These are phyloP conservation scores for Canna indica DNA, from an alignment of 176 grass and related monocot species.

Conservation along the genomic window DNA sequence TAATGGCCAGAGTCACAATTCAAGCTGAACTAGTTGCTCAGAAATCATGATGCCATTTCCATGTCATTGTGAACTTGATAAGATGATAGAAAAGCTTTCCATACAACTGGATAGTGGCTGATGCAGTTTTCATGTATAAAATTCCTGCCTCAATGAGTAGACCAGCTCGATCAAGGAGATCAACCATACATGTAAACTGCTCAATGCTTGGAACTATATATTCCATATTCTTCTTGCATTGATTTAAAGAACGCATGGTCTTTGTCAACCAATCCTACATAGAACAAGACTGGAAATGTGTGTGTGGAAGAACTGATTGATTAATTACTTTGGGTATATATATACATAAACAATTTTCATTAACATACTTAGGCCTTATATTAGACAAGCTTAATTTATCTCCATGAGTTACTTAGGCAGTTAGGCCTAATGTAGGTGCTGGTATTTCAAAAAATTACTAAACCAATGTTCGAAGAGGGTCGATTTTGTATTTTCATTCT, in stretches of 20 bases:
- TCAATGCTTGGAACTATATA: conserved; percentile 4
- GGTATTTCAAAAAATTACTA: no score
- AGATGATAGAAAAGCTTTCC: conserved; percentile 51
- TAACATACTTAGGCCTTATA: no score
- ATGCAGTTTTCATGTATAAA: conserved; percentile 51
- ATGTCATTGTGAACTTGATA: conserved; percentile 50
- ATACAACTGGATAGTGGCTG: conserved; percentile 34
- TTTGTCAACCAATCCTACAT: conserved; percentile 11
- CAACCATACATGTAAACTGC: conserved; percentile 19
- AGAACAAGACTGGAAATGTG: no score
- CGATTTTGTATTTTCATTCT: no score
- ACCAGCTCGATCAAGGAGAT: conserved; percentile 18
- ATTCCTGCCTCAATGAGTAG: conserved; percentile 12
- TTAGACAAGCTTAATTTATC: no score
- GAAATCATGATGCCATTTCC: conserved; percentile 38
- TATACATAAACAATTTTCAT: no score
- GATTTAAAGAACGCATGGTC: conserved; percentile 2
- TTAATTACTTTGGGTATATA: no score
- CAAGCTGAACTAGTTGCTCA: conserved; percentile 39
- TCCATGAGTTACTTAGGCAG: no score
- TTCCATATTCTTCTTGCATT: conserved; percentile 14
- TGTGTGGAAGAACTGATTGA: no score
- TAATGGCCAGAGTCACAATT: conserved; percentile 44
- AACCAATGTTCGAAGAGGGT: no score
- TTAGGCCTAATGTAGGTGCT: no score